Base-by-base conservation (phyloP, 2,329 filamentous ascomycete genomes). In the Stachybotrys chartarum region DNA sequence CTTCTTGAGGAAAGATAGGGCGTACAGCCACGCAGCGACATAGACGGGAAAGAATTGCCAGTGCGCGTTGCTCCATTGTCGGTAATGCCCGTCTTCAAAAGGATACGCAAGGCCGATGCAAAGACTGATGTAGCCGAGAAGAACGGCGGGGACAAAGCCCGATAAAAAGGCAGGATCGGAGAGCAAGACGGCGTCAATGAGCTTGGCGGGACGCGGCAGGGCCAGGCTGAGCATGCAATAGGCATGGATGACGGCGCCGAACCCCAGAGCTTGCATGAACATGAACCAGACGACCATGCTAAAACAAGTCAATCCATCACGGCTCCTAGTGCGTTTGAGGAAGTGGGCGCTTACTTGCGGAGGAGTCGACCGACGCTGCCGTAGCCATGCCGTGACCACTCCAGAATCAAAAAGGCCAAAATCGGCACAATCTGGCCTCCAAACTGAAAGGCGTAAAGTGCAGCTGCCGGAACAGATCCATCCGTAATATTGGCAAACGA, bases 21-120 rank as follows among this genome's bases (percentile, higher is more conserved):
- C 18, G 3, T 31, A 8, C 44, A 64, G 59, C 3, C 55, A 51
- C 0, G 53, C 31, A 2, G 59, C 57, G 0, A 66, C 56, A 31
- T 63, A 58, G 6, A 64, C 6, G 0, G 65, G 65, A 8, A 59
- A 64, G 8, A 52, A 30, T 6, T 60, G 50, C 65, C 65, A 67
- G 16, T 64, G 32, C 1, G 58, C 54, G n/a, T 60, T 60, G 42
- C 50, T 30, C 60, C 59, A 62, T 54, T 67, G 65, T 35, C 62
- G 56, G 2, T 60, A n/a, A 6, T 57, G 53, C 3, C 55, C 39
- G 4, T 61, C 49, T 0, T 57, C 53, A 53, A 65, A 64, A 0
- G 64, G 65, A 8, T 59, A 63, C 0, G 51, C 54, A 32, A 65
- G 12, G 46, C 65, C 55, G 1, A 55, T 53, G 5, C 57, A 55